A percentile compares a stretch with the other conserved stretches of the same genome.
Evolutionary conservation across 2,329 filamentous ascomycete species (phyloP).

Genomic region (Aspergillus eucalypticola): DNA sequence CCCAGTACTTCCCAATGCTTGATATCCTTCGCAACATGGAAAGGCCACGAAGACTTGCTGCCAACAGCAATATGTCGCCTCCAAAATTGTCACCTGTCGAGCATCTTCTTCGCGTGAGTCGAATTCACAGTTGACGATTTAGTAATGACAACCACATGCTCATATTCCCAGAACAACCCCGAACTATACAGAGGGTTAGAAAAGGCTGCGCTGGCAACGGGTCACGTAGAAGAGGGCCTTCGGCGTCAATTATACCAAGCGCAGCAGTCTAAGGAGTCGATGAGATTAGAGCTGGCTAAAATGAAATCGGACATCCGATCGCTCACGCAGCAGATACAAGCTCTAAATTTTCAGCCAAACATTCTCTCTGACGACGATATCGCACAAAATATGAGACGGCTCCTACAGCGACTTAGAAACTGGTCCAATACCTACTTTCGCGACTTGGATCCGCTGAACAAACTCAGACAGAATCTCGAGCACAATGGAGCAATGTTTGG

Average conservation of each 20-base stretch:
- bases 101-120: background rate
- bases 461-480: background rate
- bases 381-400: constrained; percentile 6
- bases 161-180: background rate
- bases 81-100: background rate
- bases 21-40: too few species aligned
- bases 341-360: background rate
- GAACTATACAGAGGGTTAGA: background rate
- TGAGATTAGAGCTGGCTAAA: background rate
- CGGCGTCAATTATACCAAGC: background rate
- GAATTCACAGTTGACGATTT: background rate
- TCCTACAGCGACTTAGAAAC: constrained; percentile 14
- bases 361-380: constrained; percentile 18
- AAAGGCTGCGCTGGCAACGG: background rate
- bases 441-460: background rate
- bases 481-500: background rate
- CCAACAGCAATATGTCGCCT: background rate
- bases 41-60: too few species aligned
- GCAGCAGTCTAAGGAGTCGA: background rate
- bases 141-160: too few species aligned
- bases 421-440: constrained; percentile 20
- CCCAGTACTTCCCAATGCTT: too few species aligned
- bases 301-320: constrained; percentile 12
- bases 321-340: constrained; percentile 6
- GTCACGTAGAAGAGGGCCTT: background rate